Evolutionary conservation across 2,329 filamentous ascomycete genomes (phyloP).

Genomic region (Sarocladiaceae sp.): DNA sequence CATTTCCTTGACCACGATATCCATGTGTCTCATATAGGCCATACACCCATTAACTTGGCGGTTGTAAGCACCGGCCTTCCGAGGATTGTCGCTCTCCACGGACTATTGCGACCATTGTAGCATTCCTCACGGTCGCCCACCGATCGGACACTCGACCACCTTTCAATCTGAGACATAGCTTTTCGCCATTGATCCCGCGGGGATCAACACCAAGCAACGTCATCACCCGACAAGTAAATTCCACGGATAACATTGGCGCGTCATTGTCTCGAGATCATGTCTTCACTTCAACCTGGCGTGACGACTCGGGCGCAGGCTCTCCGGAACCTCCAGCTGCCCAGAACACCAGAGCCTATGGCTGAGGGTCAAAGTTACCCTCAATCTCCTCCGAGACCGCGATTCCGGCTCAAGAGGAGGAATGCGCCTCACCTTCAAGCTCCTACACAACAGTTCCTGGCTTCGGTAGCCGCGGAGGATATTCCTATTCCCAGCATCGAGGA

Average conservation of each 20-base stretch:
- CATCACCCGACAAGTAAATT: neutral
- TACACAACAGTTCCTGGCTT: constrained; percentile 63
- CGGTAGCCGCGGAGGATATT: constrained; percentile 60
- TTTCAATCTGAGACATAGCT: constrained; percentile 3
- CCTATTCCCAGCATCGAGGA: constrained; percentile 63
- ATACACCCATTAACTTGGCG: neutral
- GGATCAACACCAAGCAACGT: neutral
- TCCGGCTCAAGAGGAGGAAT: constrained; percentile 52
- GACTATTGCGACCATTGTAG: neutral
- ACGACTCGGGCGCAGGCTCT: constrained; percentile 40
- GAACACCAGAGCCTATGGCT: constrained; percentile 48
- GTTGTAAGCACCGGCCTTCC: neutral
- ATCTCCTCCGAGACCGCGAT: constrained; percentile 47
- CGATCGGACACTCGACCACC: neutral
- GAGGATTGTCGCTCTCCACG: neutral
- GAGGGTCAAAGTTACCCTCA: constrained; percentile 34
- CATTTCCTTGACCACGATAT: neutral
- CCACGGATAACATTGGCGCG: neutral
- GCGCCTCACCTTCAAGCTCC: constrained; percentile 51
- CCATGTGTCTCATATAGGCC: neutral
- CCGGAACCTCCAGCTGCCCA: constrained; percentile 35
- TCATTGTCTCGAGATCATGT: constrained; percentile 29
- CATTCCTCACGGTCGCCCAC: constrained; percentile 3
- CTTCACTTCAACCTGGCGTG: constrained; percentile 40
- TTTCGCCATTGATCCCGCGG: neutral